These are phyloP conservation scores for Aspergillus sp. DNA, from an alignment of 2,329 filamentous ascomycete genomes.

Conservation along the genomic window DNA sequence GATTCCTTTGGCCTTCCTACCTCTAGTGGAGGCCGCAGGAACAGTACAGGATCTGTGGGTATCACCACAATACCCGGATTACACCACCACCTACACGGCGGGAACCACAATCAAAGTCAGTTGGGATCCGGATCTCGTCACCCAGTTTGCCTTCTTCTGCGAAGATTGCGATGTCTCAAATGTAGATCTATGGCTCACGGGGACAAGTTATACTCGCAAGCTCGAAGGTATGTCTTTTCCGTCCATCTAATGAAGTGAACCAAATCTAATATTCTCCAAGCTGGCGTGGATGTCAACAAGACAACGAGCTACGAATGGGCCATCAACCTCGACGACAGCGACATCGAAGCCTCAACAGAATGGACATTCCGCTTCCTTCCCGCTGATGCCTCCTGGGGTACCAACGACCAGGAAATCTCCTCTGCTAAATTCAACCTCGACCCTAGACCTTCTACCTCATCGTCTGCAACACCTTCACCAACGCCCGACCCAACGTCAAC, in stretches of 20 bases:
- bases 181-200: conserved; percentile 10
- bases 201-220: conserved; percentile 1
- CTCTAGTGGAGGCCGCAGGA: background rate
- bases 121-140: conserved; percentile 2
- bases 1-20: background rate
- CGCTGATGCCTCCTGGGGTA: background rate
- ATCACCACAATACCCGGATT: conserved; percentile 4
- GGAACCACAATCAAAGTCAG: background rate
- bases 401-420: conserved; percentile 9
- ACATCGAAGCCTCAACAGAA: background rate
- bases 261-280: background rate
- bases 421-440: conserved; percentile 7
- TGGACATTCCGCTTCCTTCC: conserved; percentile 12
- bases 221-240: conserved; percentile 1
- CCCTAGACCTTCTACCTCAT: background rate
- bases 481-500: background rate
- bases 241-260: background rate
- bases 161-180: conserved; percentile 1
- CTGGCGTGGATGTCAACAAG: conserved; percentile 4
- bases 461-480: background rate
- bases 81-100: conserved; percentile 1
- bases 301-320: conserved; percentile 6
- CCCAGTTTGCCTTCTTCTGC: background rate
- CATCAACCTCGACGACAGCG: background rate
- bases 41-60: conserved; percentile 11